Conservation (phyloP, 2,329 filamentous ascomycete species). For the Xylariaceae sp. region DNA sequence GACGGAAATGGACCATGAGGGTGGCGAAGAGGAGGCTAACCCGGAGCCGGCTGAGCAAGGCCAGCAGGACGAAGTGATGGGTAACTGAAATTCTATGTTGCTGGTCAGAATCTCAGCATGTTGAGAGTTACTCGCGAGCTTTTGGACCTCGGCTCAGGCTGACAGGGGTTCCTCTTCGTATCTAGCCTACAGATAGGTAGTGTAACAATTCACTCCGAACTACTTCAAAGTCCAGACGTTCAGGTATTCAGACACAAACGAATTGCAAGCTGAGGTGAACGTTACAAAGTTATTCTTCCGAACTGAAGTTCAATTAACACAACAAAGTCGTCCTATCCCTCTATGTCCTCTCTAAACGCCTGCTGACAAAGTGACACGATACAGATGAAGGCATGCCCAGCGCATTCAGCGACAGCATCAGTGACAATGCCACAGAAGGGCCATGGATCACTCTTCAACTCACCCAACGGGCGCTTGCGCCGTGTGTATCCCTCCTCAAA, state of each 20-base stretch:
- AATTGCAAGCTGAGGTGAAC: too few species aligned
- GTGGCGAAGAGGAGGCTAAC: slow-evolving; percentile 12
- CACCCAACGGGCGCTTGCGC: slow-evolving; percentile 4
- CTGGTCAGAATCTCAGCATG: too few species aligned
- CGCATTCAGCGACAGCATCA: slow-evolving; percentile 9
- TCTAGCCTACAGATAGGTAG: too few species aligned
- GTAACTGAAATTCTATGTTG: background rate
- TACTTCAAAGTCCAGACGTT: too few species aligned
- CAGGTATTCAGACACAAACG: too few species aligned
- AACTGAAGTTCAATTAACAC: slow-evolving; percentile 24
- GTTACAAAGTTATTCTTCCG: background rate
- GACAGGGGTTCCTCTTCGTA: background rate
- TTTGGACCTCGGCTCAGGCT: background rate
- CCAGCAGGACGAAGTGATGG: background rate
- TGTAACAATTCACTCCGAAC: too few species aligned
- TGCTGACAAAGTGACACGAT: slow-evolving; percentile 27
- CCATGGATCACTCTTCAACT: slow-evolving; percentile 13
- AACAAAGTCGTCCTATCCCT: slow-evolving; percentile 27
- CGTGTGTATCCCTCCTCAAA: slow-evolving; percentile 10
- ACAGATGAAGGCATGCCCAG: slow-evolving; percentile 18
- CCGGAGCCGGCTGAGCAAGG: slow-evolving; percentile 5
- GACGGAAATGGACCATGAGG: slow-evolving; percentile 23
- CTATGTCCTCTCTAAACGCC: slow-evolving; percentile 34
- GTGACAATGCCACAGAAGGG: slow-evolving; percentile 3
- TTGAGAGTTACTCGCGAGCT: too few species aligned